These are phyloP conservation scores for Elsinoe necatrix DNA, from an alignment of 2,329 filamentous ascomycete genomes.

Conservation along the genomic window DNA sequence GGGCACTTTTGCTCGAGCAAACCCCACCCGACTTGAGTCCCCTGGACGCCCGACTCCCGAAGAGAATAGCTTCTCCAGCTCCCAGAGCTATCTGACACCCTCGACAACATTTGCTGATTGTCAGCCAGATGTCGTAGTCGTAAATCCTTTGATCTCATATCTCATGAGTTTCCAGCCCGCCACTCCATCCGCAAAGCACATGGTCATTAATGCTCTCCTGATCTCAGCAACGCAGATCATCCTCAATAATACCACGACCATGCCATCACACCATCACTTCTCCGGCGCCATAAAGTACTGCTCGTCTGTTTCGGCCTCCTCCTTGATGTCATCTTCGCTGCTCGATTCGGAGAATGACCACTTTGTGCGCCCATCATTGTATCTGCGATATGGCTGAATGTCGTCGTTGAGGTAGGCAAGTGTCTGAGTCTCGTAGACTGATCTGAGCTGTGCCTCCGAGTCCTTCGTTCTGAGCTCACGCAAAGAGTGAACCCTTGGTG, in stretches of 20 bases:
- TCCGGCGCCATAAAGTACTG: conserved; percentile 13
- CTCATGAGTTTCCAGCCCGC: neutral
- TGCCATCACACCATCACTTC: neutral
- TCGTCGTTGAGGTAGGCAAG: conserved; percentile 25
- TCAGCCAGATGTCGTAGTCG: neutral
- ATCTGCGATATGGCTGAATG: conserved; percentile 15
- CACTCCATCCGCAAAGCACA: neutral
- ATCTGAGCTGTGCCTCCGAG: conserved; percentile 26
- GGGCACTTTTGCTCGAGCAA: neutral
- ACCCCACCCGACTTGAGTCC: neutral
- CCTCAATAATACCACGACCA: neutral
- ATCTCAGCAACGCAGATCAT: neutral
- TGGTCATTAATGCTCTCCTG: neutral
- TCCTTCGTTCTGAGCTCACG: conserved; percentile 26
- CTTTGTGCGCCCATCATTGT: neutral
- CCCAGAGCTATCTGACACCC: neutral
- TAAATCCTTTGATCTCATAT: conserved; percentile 5
- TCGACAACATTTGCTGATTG: neutral
- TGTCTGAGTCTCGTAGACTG: conserved; percentile 27
- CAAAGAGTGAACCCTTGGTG: conserved; percentile 23
- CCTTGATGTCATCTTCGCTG: conserved; percentile 13
- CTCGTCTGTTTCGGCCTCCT: conserved; percentile 10
- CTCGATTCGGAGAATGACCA: conserved; percentile 11
- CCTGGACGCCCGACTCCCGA: neutral
- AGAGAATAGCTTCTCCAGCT: neutral